A percentile compares a stretch with the other conserved stretches of the same genome.
Conservation (phyloP, 2,329 filamentous ascomycete genomes). For the Tetracladium maxilliforme region DNA sequence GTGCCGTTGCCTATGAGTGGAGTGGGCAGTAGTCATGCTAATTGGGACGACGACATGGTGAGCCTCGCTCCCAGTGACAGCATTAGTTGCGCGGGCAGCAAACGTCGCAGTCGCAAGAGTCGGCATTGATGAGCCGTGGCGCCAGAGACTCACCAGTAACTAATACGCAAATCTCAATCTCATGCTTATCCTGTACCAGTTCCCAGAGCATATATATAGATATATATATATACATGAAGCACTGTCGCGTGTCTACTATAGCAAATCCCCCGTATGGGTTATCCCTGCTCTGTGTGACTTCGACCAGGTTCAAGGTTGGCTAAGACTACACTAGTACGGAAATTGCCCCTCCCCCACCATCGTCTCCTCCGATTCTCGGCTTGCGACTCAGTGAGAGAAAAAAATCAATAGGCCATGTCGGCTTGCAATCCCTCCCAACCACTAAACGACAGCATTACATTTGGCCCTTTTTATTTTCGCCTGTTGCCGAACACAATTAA, state of each 20-base stretch:
- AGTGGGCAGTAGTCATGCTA: too few species aligned
- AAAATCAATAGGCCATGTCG: background rate
- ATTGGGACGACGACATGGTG: too few species aligned
- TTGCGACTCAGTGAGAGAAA: background rate
- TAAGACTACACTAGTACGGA: too few species aligned
- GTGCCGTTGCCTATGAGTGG: slow-evolving; percentile 2
- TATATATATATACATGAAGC: too few species aligned
- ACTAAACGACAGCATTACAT: background rate
- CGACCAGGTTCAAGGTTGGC: too few species aligned
- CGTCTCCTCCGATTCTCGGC: background rate
- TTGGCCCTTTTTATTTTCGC: background rate
- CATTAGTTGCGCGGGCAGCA: slow-evolving; percentile 3
- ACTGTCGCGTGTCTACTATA: too few species aligned
- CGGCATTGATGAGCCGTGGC: slow-evolving; percentile 4
- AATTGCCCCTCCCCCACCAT: too few species aligned
- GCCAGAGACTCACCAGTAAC: background rate
- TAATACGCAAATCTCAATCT: background rate
- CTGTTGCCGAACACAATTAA: background rate
- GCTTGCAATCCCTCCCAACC: background rate
- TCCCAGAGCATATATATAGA: too few species aligned
- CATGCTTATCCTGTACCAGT: background rate
- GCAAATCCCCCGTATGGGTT: too few species aligned
- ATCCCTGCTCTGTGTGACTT: too few species aligned
- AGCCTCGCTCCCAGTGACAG: slow-evolving; percentile 2
- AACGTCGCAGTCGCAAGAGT: slow-evolving; percentile 7